These are phyloP conservation scores for Globisporangium nagaii DNA, from an alignment of 352 stramenopile genomes.

Conservation along the genomic window DNA sequence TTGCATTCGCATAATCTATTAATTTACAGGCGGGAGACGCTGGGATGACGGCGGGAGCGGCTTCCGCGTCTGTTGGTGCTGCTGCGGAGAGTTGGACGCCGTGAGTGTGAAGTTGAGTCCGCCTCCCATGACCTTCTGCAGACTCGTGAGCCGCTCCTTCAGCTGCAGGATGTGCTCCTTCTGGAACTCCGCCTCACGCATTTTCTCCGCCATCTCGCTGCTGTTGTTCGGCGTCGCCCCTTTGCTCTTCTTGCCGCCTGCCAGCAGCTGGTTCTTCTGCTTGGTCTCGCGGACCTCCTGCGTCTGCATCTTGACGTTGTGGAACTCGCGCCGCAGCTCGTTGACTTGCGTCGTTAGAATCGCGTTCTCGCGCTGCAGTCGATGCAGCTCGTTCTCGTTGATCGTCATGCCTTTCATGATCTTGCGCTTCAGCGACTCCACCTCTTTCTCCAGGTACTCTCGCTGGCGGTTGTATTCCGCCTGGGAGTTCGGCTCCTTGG, in stretches of 20 bases:
- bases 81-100: constrained; percentile 20
- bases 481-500: constrained; percentile 88
- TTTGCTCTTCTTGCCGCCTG: constrained; percentile 16
- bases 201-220: constrained; percentile 37
- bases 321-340: constrained; percentile 75
- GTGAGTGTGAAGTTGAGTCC: constrained; percentile 49
- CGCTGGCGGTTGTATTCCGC: constrained; percentile 89
- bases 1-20: neutral
- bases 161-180: constrained; percentile 70
- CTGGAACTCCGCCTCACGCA: constrained; percentile 62
- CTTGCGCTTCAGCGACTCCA: constrained; percentile 88
- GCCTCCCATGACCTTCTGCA: constrained; percentile 63
- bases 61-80: constrained; percentile 3
- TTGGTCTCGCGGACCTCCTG: constrained; percentile 55
- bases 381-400: constrained; percentile 75
- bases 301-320: constrained; percentile 68
- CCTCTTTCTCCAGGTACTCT: constrained; percentile 89
- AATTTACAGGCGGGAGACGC: constrained; percentile 61
- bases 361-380: constrained; percentile 78
- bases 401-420: constrained; percentile 86
- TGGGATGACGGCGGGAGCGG: constrained; percentile 21
- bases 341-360: constrained; percentile 81
- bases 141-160: constrained; percentile 45
- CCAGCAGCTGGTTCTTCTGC: constrained; percentile 15
- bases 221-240: constrained; percentile 9